phyloP scores from a whole-genome alignment of 495 filamentous ascomycete species.

The Trichoderma erinaceum region DNA sequence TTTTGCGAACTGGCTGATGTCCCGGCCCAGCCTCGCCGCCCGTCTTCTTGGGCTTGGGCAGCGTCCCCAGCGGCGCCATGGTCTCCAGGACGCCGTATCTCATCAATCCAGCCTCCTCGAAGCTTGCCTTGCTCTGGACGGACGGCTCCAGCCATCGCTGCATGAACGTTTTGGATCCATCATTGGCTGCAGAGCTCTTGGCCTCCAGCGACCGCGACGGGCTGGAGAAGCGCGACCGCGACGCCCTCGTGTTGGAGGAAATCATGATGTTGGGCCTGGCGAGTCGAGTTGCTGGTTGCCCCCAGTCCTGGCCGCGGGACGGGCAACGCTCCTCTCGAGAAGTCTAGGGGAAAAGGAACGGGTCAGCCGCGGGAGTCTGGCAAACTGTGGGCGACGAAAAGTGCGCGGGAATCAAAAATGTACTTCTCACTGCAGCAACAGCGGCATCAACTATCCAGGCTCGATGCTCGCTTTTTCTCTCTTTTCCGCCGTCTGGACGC shows the following conservation, averaged over 20 bases:
- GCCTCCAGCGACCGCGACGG: constrained; percentile 36
- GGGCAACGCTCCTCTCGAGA: constrained; percentile 12
- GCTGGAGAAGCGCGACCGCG: constrained; percentile 51
- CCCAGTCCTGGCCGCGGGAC: constrained; percentile 29
- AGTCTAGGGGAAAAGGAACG: not conserved
- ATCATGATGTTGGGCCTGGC: constrained; percentile 24
- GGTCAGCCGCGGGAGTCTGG: constrained; percentile 8
- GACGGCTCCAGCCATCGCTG: constrained; percentile 68
- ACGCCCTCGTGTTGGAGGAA: constrained; percentile 33
- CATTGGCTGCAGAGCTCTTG: constrained; percentile 23
- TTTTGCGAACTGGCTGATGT: constrained; percentile 26
- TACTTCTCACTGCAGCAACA: constrained; percentile 6
- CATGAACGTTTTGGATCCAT: constrained; percentile 36
- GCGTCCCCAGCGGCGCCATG: constrained; percentile 63
- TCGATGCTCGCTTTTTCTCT: not conserved
- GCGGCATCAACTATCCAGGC: not conserved
- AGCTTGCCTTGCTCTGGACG: constrained; percentile 61
- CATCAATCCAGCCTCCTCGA: constrained; percentile 58
- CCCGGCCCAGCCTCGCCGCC: constrained; percentile 19
- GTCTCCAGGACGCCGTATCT: constrained; percentile 59
- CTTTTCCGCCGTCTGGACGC: not conserved
- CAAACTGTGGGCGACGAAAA: not conserved
- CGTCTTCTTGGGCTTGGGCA: constrained; percentile 50
- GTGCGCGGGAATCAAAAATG: not conserved
- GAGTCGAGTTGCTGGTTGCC: constrained; percentile 20